Evolutionary conservation across 345 rosid genomes (phyloP), one percentile per base, ranked within the genome.

Genomic region (Acer negundo): DNA sequence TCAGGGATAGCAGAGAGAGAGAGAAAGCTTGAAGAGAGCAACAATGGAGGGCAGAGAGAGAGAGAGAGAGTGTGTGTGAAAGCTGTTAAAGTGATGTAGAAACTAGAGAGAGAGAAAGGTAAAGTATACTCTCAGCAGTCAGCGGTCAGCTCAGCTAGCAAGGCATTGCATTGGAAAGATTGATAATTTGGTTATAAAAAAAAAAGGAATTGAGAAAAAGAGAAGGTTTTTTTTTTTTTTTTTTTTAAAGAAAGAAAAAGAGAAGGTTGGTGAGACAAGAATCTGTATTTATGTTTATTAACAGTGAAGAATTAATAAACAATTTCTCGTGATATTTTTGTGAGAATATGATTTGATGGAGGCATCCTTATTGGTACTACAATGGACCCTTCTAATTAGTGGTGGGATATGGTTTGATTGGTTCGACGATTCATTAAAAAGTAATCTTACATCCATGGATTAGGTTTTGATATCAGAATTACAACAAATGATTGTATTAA

Each of bases 131-230:
- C 8, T 51, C 8, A 15, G n/a, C 11, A 46, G 49, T 59, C 63
- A 15, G n/a, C 11, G 11, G 49, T 59, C 63, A 59, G 63, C 76
- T 76, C 61, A 55, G 78, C 63, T 79, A 62, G 44, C 75, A 55
- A 63, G 10, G 49, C 75, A 44, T 19, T 28, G 63, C 76, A 10
- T 65, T 63, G 83, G 78, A 28, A 83, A 63, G 46, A 79, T 67
- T 53, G 80, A 79, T 72, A 72, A 77, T 16, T 67, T 59, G 3
- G 63, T 20, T 59, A 20, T n/a, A n/a, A n/a, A n/a, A 22, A 40
- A 67, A 67, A 76, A 76, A 19, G 70, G 80, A 81, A 81, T 64
- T 19, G 75, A 71, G 72, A 40, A 24, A 51, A 19, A 73, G 80
- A 66, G 70, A 49, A 77, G 76, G 77, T 70, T 67, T n/a, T n/a